Evolutionary conservation across 148 eudicot species (phyloP).

Genomic region (Selenicereus undatus): DNA sequence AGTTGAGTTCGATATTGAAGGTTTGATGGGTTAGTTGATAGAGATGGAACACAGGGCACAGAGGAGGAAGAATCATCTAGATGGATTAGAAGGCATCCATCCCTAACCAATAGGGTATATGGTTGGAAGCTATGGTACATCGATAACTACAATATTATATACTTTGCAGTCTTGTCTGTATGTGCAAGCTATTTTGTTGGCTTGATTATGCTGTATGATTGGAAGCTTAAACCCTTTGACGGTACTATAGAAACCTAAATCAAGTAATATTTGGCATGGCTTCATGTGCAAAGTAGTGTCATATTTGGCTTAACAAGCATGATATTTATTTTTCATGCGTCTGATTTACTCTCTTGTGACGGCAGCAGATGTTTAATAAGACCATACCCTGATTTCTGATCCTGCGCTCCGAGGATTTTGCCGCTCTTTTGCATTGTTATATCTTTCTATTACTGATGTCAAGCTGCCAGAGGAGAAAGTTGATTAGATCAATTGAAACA

Average conservation of each 20-base stretch:
- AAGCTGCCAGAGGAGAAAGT: conserved; percentile 40
- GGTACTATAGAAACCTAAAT: no score
- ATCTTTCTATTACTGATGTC: conserved; percentile 61
- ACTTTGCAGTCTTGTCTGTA: no score
- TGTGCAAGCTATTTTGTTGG: no score
- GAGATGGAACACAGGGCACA: no score
- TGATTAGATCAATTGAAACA: neutral
- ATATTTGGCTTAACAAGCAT: neutral
- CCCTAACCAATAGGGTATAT: neutral
- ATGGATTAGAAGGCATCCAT: neutral
- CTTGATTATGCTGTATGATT: neutral
- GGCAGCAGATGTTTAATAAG: neutral
- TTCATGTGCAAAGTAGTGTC: neutral
- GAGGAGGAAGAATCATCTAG: neutral
- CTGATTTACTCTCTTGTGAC: neutral
- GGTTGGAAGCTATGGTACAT: neutral
- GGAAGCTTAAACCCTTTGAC: neutral
- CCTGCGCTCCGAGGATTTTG: conserved; percentile 36
- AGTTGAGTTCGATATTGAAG: no score
- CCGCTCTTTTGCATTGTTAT: conserved; percentile 51
- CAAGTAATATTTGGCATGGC: neutral
- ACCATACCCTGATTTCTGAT: conserved; percentile 59
- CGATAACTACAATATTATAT: no score
- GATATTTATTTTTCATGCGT: neutral
- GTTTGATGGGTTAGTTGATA: no score